phyloP scores from a whole-genome alignment of 495 filamentous ascomycete species.

The Lepraria neglecta region DNA sequence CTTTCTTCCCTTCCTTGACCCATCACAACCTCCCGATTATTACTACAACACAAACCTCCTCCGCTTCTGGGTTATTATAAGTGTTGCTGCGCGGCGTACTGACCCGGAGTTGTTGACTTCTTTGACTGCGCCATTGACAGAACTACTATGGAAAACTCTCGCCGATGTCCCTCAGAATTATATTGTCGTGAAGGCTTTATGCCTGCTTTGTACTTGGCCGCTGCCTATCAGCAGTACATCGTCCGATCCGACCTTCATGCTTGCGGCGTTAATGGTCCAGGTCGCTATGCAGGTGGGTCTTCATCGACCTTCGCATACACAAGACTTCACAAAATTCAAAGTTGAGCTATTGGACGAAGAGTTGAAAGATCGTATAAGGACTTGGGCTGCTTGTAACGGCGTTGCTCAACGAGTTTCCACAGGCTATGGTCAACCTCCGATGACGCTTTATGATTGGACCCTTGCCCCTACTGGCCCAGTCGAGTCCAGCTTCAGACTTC shows the following conservation, averaged over 20 bases:
- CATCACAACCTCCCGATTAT: constrained; percentile 60
- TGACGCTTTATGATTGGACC: constrained; percentile 85
- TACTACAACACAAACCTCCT: constrained; percentile 68
- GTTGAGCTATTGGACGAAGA: constrained; percentile 81
- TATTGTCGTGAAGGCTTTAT: constrained; percentile 85
- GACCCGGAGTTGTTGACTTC: constrained; percentile 62
- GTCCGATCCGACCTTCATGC: constrained; percentile 82
- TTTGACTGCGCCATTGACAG: constrained; percentile 64
- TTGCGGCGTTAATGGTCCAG: constrained; percentile 88
- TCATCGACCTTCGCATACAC: constrained; percentile 80
- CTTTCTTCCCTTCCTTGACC: constrained; percentile 76
- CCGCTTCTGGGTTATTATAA: constrained; percentile 82
- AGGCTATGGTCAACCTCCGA: constrained; percentile 83
- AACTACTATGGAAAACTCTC: constrained; percentile 74
- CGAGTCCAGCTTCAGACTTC: constrained; percentile 59
- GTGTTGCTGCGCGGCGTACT: constrained; percentile 73
- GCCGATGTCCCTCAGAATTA: constrained; percentile 79
- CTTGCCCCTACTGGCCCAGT: constrained; percentile 57
- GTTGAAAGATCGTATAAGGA: constrained; percentile 75
- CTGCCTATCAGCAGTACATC: constrained; percentile 81
- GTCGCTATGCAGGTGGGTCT: constrained; percentile 85
- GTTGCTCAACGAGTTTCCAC: constrained; percentile 85
- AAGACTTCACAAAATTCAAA: constrained; percentile 80
- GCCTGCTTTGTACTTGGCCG: constrained; percentile 85
- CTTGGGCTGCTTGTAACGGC: constrained; percentile 90